Conservation (phyloP, 225 moss, liverwort and hornwort genomes). For the Polytrichum commune region DNA sequence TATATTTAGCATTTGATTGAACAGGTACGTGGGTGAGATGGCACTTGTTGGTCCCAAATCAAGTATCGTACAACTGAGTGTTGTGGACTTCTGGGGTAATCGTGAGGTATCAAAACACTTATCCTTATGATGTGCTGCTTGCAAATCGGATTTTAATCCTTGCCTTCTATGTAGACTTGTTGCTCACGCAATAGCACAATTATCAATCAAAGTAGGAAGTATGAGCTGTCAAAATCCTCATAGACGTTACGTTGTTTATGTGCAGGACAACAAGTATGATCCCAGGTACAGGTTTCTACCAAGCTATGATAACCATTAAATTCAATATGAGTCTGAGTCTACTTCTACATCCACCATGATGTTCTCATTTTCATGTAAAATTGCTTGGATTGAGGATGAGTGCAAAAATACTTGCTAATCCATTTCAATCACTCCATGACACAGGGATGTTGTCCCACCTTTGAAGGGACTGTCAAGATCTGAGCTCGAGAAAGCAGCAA, state of each 20-base stretch:
- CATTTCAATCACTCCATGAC: neutral
- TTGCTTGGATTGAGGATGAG: no score
- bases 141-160: no score
- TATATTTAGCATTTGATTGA: slow-evolving; percentile 12
- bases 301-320: no score
- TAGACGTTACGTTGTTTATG: slow-evolving; percentile 15
- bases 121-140: no score
- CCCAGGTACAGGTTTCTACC: slow-evolving; percentile 38
- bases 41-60: slow-evolving; percentile 63
- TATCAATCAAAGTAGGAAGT: no score
- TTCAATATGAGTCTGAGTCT: no score
- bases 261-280: slow-evolving; percentile 70
- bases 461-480: slow-evolving; percentile 70
- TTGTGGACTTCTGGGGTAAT: slow-evolving; percentile 94
- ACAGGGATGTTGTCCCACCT: slow-evolving; percentile 73
- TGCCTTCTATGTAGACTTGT: no score
- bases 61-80: slow-evolving; percentile 63
- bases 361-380: neutral
- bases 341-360: no score
- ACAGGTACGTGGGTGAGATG: slow-evolving; percentile 89
- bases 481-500: slow-evolving; percentile 61
- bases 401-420: no score
- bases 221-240: slow-evolving; percentile 17
- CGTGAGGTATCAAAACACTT: slow-evolving; percentile 55
- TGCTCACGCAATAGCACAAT: no score